phyloP scores from a whole-genome alignment of 2,329 filamentous ascomycete species.

The Penicillium sp. region DNA sequence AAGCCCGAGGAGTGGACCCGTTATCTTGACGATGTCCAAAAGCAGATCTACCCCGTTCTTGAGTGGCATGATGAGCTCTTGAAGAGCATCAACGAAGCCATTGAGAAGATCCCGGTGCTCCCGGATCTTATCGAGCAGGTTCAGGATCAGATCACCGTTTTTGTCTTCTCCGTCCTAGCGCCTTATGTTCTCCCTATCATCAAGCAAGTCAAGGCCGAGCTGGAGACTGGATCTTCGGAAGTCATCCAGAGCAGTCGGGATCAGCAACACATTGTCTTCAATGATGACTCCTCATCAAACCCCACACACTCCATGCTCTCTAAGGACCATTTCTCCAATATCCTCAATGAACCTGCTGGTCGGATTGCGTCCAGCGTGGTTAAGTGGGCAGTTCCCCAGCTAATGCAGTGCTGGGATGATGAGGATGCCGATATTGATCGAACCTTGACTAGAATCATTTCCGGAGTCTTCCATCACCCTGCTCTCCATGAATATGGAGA shows the following conservation, averaged over 20 bases:
- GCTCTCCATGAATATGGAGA: slow-evolving; percentile 72
- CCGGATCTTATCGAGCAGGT: slow-evolving; percentile 85
- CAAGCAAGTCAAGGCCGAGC: slow-evolving; percentile 81
- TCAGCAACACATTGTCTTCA: slow-evolving; percentile 85
- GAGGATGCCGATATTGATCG: slow-evolving; percentile 70
- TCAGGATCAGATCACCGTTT: slow-evolving; percentile 83
- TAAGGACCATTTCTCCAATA: slow-evolving; percentile 92
- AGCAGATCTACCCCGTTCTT: slow-evolving; percentile 85
- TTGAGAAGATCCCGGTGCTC: slow-evolving; percentile 83
- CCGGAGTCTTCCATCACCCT: slow-evolving; percentile 86
- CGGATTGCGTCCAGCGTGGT: slow-evolving; percentile 78
- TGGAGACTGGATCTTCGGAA: slow-evolving; percentile 82
- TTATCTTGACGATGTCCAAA: slow-evolving; percentile 74
- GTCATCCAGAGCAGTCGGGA: slow-evolving; percentile 83
- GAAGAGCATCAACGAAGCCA: slow-evolving; percentile 74
- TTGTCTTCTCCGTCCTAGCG: slow-evolving; percentile 89
- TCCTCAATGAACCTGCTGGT: slow-evolving; percentile 87
- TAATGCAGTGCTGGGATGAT: slow-evolving; percentile 87
- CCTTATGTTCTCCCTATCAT: slow-evolving; percentile 87
- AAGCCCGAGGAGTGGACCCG: slow-evolving; percentile 81
- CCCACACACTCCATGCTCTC: slow-evolving; percentile 95
- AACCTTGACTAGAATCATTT: slow-evolving; percentile 75
- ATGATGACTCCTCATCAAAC: slow-evolving; percentile 74
- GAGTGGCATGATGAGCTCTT: slow-evolving; percentile 90
- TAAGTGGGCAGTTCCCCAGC: slow-evolving; percentile 83